A percentile compares a stretch with the other conserved stretches of the same genome.
These are phyloP conservation scores for Nissolia schottii DNA, from an alignment of 306 rosid species.

Conservation along the genomic window DNA sequence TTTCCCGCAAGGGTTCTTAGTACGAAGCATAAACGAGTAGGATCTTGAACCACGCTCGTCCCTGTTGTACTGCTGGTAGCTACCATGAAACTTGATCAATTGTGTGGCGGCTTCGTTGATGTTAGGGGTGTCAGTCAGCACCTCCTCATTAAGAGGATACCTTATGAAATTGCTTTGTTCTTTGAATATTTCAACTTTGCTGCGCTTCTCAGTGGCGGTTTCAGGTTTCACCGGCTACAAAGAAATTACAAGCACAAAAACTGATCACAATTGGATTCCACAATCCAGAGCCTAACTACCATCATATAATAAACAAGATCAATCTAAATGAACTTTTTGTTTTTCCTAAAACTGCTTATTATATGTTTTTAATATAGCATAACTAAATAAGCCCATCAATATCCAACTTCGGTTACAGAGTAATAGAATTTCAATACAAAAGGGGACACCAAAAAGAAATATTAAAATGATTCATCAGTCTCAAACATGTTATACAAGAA, in stretches of 20 bases:
- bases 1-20: conserved; percentile 94
- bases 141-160: conserved; percentile 90
- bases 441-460: neutral
- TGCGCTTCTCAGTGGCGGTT: conserved; percentile 66
- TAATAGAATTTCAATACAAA: neutral
- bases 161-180: conserved; percentile 92
- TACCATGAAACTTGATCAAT: conserved; percentile 92
- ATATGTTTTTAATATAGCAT: neutral
- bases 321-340: neutral
- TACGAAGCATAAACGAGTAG: conserved; percentile 94
- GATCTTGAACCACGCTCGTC: conserved; percentile 82
- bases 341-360: neutral
- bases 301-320: neutral
- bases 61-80: conserved; percentile 91
- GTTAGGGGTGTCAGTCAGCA: conserved; percentile 81
- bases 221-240: conserved; percentile 62
- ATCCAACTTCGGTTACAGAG: neutral
- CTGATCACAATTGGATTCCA: neutral
- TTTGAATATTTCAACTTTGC: conserved; percentile 92
- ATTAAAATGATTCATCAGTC: neutral
- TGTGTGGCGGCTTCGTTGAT: conserved; percentile 88
- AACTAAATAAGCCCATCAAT: neutral
- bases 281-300: neutral
- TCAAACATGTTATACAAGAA: neutral
- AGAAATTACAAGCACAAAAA: neutral